These are phyloP conservation scores for Chlorophyllum brunneum DNA, from an alignment of 768 basidiomycete species.

Conservation along the genomic window DNA sequence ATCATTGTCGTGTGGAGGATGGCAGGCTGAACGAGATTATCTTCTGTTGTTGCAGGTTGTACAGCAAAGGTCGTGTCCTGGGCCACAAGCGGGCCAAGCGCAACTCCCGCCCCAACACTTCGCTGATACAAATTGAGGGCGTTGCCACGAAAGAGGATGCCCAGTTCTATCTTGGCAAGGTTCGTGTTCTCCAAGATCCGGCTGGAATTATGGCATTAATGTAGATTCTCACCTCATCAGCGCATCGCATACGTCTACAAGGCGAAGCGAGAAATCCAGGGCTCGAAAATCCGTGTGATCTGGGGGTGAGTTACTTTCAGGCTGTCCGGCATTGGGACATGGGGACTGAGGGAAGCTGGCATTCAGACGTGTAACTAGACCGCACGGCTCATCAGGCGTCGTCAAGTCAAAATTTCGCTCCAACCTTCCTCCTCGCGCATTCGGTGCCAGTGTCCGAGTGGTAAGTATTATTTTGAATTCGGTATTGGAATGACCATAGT, in stretches of 20 bases:
- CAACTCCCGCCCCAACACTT: conserved; percentile 94
- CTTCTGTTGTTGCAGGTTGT: conserved; percentile 59
- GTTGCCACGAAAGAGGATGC: conserved; percentile 91
- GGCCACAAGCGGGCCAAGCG: conserved; percentile 99
- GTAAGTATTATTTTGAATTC: conserved; percentile 45
- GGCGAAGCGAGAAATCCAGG: conserved; percentile 91
- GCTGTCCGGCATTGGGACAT: not conserved
- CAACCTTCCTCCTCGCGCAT: conserved; percentile 93
- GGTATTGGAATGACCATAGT: not conserved
- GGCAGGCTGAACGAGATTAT: conserved; percentile 16
- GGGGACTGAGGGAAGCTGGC: not conserved
- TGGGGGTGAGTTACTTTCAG: conserved; percentile 71
- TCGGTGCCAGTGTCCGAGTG: conserved; percentile 90
- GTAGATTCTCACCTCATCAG: conserved; percentile 34
- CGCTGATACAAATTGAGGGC: conserved; percentile 96
- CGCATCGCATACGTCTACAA: conserved; percentile 98
- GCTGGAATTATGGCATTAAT: not conserved
- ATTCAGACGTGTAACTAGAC: conserved; percentile 82
- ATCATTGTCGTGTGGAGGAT: conserved; percentile 8
- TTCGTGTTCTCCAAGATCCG: conserved; percentile 30
- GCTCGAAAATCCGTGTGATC: conserved; percentile 95
- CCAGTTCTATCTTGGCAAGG: conserved; percentile 98
- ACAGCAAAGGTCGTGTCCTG: conserved; percentile 93
- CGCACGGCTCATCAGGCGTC: conserved; percentile 92
- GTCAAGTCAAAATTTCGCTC: conserved; percentile 95